Base-by-base conservation (phyloP, 257 asterid genomes). In the Ehretia macrophylla region DNA sequence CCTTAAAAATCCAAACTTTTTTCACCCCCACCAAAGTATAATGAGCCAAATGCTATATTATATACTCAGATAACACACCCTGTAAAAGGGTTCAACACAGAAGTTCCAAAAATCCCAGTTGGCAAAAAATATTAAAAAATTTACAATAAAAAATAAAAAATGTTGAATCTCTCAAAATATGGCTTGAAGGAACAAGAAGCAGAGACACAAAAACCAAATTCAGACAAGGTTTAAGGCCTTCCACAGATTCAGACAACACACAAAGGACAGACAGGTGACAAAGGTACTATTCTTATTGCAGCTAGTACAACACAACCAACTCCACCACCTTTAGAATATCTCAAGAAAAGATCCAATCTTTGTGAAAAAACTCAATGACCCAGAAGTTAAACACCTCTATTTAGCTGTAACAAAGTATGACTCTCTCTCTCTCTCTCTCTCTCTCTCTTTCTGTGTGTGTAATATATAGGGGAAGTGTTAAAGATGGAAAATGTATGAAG, bases 301-400 rank as follows among this genome's bases (percentile, higher is more conserved):
- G 42, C 44, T 23, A 13, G 47, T 48, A 17, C 23, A 35, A 40
- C 50, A 35, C 50, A 60, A 32, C 64, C 50, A 53, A 39, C 32
- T 38, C 27, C 37, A 9, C 39, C 56, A 48, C 14, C 63, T 19
- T 19, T 16, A 42, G 21, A 62, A n/a, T n/a, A 68, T 60, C 59
- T 56, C 51, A 46, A 58, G 52, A n/a, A 79, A 75, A 69, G 73
- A 49, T 73, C 67, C 66, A 59, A 79, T 73, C 66, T 68, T 70
- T 70, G 57, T 5, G 35, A 27, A 58, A 50, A 12, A 13, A 54
- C 18, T 59, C 11, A 51, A 66, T 19, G 69, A 51, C 20, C 17
- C 23, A 58, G 51, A 32, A 56, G 37, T 18, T 47, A 51, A 48
- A 42, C 32, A 52, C 57, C 57, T 52, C 38, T 21, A 23, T 52